phyloP scores from a whole-genome alignment of 2,329 filamentous ascomycete genomes.

The Cladorrhinum sp. region DNA sequence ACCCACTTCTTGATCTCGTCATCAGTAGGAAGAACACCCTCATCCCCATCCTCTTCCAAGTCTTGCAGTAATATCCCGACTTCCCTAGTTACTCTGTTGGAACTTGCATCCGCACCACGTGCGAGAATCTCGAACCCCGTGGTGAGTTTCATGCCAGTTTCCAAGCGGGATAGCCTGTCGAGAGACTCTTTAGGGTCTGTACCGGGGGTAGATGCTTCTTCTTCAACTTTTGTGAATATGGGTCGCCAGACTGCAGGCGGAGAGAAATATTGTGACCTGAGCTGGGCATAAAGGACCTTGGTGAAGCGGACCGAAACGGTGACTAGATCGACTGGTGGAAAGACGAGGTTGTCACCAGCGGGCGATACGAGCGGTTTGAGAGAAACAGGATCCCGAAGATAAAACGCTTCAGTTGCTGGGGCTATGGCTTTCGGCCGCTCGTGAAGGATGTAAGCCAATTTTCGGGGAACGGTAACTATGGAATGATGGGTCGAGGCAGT shows the following conservation, averaged over 20 bases:
- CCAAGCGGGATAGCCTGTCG: constrained; percentile 42
- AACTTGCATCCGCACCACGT: constrained; percentile 62
- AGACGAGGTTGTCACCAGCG: constrained; percentile 51
- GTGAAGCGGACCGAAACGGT: constrained; percentile 79
- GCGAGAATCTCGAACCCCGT: constrained; percentile 90
- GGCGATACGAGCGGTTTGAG: constrained; percentile 65
- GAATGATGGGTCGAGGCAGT: constrained; percentile 72
- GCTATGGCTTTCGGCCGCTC: constrained; percentile 72
- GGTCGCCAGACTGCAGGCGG: constrained; percentile 54
- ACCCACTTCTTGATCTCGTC: constrained; percentile 71
- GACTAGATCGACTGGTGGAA: constrained; percentile 77
- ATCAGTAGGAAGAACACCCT: constrained; percentile 61
- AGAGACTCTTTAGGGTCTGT: constrained; percentile 22
- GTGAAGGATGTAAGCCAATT: constrained; percentile 76
- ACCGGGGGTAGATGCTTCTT: constrained; percentile 17
- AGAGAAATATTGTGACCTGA: constrained; percentile 80
- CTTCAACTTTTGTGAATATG: constrained; percentile 34
- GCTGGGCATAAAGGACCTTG: constrained; percentile 83
- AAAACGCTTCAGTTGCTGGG: constrained; percentile 86
- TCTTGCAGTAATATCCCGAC: constrained; percentile 75
- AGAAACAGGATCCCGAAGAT: constrained; percentile 77
- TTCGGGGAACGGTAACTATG: constrained; percentile 72
- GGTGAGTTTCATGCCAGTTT: constrained; percentile 84
- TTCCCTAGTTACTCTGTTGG: constrained; percentile 69
- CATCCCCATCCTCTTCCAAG: constrained; percentile 67